phyloP scores from a whole-genome alignment of 768 basidiomycete genomes.

The Auriscalpium microsporum region DNA sequence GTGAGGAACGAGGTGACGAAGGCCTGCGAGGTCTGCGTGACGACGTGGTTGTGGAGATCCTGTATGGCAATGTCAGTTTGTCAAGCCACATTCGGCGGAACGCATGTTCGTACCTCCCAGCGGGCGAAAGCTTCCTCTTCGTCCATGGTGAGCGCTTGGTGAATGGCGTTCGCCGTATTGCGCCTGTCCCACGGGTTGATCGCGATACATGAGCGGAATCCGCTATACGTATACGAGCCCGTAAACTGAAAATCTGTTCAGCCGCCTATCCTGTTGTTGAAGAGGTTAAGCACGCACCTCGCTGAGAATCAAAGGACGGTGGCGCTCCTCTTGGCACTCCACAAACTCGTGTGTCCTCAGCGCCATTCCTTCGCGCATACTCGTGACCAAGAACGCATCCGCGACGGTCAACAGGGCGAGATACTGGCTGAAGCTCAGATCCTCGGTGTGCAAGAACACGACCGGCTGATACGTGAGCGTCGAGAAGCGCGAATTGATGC shows the following conservation, averaged over 20 bases:
- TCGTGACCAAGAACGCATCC: slow-evolving; percentile 80
- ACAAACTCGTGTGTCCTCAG: slow-evolving; percentile 75
- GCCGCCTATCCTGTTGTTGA: no score
- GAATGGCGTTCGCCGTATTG: slow-evolving; percentile 76
- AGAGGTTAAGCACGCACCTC: slow-evolving; percentile 37
- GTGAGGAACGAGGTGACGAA: slow-evolving; percentile 77
- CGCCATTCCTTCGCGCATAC: slow-evolving; percentile 85
- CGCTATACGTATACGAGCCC: slow-evolving; percentile 78
- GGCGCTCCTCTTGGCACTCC: slow-evolving; percentile 67
- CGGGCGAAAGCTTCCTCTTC: slow-evolving; percentile 63
- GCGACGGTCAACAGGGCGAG: slow-evolving; percentile 73
- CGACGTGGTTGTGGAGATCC: slow-evolving; percentile 80
- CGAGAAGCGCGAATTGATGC: slow-evolving; percentile 77
- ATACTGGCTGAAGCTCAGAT: slow-evolving; percentile 80
- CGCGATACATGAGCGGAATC: slow-evolving; percentile 79
- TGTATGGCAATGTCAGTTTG: slow-evolving; percentile 2
- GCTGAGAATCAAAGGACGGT: slow-evolving; percentile 68
- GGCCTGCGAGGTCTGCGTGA: slow-evolving; percentile 78
- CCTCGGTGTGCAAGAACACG: slow-evolving; percentile 78
- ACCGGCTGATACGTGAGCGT: slow-evolving; percentile 83
- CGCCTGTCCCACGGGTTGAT: slow-evolving; percentile 83
- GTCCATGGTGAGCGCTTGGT: slow-evolving; percentile 68
- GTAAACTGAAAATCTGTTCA: slow-evolving; percentile 50
- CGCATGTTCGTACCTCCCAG: slow-evolving; percentile 50
- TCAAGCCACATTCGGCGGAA: background rate